Evolutionary conservation across 176 grass and related monocot species (phyloP).

Genomic region (Miscanthus lutarioriparius): DNA sequence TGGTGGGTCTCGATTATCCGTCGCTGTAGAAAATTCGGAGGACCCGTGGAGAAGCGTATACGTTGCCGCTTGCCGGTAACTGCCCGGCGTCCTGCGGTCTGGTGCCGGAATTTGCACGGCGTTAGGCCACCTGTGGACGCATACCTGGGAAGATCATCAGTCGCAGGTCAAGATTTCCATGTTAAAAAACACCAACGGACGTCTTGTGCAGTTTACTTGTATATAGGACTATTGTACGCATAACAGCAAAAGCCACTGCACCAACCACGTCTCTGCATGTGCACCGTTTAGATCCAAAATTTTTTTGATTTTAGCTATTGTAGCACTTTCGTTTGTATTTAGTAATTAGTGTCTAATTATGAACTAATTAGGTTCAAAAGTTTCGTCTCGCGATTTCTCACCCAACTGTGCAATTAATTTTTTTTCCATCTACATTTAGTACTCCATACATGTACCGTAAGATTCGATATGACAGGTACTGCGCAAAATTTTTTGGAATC

Average conservation of each 20-base stretch:
- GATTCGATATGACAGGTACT: no score
- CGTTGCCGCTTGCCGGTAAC: slow-evolving; percentile 3
- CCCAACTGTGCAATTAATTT: no score
- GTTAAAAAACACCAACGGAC: not conserved
- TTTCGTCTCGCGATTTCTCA: no score
- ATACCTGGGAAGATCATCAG: not conserved
- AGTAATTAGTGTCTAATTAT: no score
- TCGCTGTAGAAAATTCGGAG: not conserved
- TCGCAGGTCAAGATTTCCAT: not conserved
- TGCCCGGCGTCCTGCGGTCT: not conserved
- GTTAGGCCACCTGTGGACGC: not conserved
- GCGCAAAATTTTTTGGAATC: no score
- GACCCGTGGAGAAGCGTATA: not conserved
- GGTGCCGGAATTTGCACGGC: not conserved
- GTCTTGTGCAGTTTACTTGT: not conserved
- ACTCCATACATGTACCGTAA: no score
- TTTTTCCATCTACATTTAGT: no score
- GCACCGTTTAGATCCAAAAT: no score
- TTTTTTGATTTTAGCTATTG: no score
- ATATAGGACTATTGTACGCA: no score
- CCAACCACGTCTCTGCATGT: not conserved
- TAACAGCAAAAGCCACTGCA: not conserved
- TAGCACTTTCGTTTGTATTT: no score
- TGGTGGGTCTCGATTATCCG: not conserved
- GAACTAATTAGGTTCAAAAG: no score